Conservation (phyloP, 2,329 filamentous ascomycete species). For the Aspergillus sp. region DNA sequence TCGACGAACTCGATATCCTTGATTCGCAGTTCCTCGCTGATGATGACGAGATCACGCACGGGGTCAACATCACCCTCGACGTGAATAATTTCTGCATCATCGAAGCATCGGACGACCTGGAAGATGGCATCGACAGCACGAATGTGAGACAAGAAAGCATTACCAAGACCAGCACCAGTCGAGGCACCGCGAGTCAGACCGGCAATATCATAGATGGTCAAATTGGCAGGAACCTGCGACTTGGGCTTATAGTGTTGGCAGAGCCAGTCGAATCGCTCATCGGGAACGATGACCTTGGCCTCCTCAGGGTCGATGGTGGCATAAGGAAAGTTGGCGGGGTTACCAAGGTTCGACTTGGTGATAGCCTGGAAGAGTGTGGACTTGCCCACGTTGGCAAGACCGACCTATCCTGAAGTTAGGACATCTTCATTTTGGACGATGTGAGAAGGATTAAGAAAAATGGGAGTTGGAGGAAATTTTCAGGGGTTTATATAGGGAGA, state of each 20-base stretch:
- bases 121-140: conserved; percentile 98
- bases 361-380: conserved; percentile 99
- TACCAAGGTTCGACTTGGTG: conserved; percentile 95
- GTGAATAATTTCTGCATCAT: conserved; percentile 99
- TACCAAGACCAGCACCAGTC: conserved; percentile 95
- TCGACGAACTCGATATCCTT: conserved; percentile 99
- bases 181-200: conserved; percentile 95
- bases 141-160: conserved; percentile 97
- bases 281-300: conserved; percentile 93
- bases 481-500: conserved; percentile 17
- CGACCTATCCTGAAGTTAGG: conserved; percentile 66
- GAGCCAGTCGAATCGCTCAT: conserved; percentile 95
- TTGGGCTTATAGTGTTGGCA: conserved; percentile 97
- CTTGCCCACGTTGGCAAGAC: conserved; percentile 98
- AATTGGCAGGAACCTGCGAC: conserved; percentile 92
- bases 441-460: conserved; percentile 18
- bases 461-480: conserved; percentile 5
- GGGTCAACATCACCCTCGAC: conserved; percentile 99
- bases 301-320: conserved; percentile 99
- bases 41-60: conserved; percentile 90
- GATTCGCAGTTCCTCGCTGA: conserved; percentile 91
- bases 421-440: conserved; percentile 15
- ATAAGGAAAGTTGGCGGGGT: conserved; percentile 99
- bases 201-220: conserved; percentile 98
- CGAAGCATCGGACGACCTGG: conserved; percentile 95